phyloP scores from a whole-genome alignment of 441 rosid genomes.

The Geranium incanum region DNA sequence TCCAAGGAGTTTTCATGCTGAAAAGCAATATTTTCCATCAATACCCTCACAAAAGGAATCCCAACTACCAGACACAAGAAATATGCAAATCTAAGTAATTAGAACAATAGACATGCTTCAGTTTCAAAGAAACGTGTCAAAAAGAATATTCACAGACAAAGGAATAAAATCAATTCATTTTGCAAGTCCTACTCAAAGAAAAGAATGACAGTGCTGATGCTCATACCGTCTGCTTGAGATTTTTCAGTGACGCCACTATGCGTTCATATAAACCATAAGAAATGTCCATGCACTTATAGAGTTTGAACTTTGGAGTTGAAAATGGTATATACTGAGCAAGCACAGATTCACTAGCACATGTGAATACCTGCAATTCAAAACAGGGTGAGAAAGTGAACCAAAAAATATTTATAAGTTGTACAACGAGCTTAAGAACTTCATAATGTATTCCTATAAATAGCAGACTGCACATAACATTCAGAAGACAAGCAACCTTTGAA shows the following conservation, averaged over 20 bases:
- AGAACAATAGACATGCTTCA: background rate
- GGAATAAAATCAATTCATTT: background rate
- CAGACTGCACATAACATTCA: slow-evolving; percentile 10
- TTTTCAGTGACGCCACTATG: slow-evolving; percentile 29
- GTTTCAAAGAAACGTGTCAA: background rate
- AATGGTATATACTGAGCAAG: slow-evolving; percentile 53
- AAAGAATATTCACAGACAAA: background rate
- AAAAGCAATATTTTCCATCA: slow-evolving; percentile 23
- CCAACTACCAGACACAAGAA: background rate
- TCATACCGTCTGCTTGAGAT: slow-evolving; percentile 43
- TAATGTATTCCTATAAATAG: background rate
- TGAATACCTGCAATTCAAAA: slow-evolving; percentile 51
- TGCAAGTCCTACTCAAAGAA: background rate
- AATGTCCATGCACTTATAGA: slow-evolving; percentile 35
- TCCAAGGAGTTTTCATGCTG: slow-evolving; percentile 46
- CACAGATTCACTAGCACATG: slow-evolving; percentile 55
- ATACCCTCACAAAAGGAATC: slow-evolving; percentile 12
- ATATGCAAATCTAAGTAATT: too few relatives aligned
- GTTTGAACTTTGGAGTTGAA: slow-evolving; percentile 52
- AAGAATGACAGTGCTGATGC: background rate
- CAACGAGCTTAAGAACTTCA: background rate
- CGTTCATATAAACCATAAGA: slow-evolving; percentile 23
- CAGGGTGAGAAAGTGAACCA: background rate
- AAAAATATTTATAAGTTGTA: background rate
- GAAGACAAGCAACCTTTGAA: slow-evolving; percentile 60